Conservation (phyloP, 139 green algal species). For the Chlamydomonas sp. region DNA sequence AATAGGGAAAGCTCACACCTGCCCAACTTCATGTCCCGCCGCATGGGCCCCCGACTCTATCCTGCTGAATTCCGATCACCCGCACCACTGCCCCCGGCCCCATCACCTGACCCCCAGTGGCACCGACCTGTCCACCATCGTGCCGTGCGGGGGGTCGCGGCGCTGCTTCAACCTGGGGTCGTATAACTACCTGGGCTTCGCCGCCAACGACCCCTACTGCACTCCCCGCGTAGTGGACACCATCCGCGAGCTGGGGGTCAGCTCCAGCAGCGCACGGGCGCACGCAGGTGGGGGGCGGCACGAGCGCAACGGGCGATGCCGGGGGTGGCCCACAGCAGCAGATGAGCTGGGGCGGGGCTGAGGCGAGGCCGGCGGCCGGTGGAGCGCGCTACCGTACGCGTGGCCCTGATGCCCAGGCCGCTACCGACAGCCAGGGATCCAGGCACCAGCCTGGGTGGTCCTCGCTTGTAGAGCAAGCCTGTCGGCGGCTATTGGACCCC, state of each 20-base stretch:
- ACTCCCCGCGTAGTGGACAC: slow-evolving; percentile 85
- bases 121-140: slow-evolving; percentile 53
- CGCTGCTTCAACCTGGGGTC: slow-evolving; percentile 95
- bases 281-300: slow-evolving; percentile 58
- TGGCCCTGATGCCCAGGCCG: background rate
- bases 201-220: slow-evolving; percentile 92
- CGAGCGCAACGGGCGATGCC: background rate
- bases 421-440: background rate
- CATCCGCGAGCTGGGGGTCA: slow-evolving; percentile 69
- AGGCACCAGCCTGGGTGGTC: background rate
- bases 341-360: background rate
- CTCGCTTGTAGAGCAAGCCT: background rate
- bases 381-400: background rate
- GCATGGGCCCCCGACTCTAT: too few relatives aligned
- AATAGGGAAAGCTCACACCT: background rate
- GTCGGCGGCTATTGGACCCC: background rate
- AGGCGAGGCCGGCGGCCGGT: background rate
- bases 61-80: background rate
- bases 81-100: slow-evolving; percentile 1
- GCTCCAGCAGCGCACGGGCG: slow-evolving; percentile 68
- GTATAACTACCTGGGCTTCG: slow-evolving; percentile 99
- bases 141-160: slow-evolving; percentile 65
- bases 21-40: background rate
- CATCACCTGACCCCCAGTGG: slow-evolving; percentile 5
- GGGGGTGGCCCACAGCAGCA: background rate